Conservation (phyloP, 1,139 yeast genomes). For the Debaryomyces subglobosus region DNA sequence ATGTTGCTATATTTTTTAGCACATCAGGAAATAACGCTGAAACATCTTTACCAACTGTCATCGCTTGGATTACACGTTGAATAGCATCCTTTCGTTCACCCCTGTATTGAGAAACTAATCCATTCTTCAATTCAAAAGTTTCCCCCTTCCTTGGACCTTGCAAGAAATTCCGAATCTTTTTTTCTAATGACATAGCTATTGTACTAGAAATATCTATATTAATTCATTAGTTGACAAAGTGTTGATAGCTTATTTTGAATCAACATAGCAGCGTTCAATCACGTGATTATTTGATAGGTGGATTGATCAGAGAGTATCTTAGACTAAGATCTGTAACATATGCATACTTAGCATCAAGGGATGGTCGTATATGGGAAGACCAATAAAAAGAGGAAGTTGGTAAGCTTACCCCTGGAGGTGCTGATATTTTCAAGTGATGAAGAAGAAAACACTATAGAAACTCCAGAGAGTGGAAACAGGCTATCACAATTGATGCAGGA, state of each 20-base stretch:
- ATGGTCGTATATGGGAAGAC: constrained; percentile 12
- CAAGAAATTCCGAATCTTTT: constrained; percentile 46
- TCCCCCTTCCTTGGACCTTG: constrained; percentile 66
- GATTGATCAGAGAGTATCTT: not conserved
- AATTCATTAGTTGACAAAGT: not conserved
- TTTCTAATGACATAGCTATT: constrained; percentile 41
- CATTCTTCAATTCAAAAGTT: constrained; percentile 83
- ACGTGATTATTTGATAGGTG: not conserved
- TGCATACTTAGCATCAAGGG: not conserved
- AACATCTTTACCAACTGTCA: constrained; percentile 99
- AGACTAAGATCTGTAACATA: not conserved
- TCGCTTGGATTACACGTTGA: constrained; percentile 94
- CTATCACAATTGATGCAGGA: constrained; percentile 7
- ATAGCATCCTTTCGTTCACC: constrained; percentile 95
- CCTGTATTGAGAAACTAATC: constrained; percentile 93
- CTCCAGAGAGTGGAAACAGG: not conserved
- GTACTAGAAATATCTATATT: constrained; percentile 3
- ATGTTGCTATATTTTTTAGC: constrained; percentile 93
- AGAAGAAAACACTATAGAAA: constrained; percentile 8
- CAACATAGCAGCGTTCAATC: not conserved
- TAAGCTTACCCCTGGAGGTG: not conserved
- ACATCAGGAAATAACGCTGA: constrained; percentile 95
- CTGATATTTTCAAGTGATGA: constrained; percentile 13
- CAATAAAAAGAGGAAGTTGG: not conserved
- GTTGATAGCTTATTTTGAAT: constrained; percentile 2